These are phyloP conservation scores for Penicillium cataractarum DNA, from an alignment of 495 filamentous ascomycete genomes.

Conservation along the genomic window DNA sequence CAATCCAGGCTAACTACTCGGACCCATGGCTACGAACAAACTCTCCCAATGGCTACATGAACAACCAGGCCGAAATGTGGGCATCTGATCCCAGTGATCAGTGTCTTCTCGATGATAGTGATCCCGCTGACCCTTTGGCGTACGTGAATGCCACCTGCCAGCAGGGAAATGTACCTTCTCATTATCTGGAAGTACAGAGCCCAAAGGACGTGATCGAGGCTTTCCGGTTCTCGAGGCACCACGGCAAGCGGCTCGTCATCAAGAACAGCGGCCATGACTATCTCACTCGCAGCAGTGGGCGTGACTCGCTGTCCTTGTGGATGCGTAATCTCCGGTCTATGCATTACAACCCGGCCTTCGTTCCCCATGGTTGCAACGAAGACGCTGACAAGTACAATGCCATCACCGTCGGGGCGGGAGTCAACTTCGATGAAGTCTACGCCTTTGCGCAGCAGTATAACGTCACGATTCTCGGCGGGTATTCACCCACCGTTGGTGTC, in stretches of 20 bases:
- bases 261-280: constrained; percentile 64
- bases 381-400: neutral
- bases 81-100: constrained; percentile 39
- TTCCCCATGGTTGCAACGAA: neutral
- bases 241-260: constrained; percentile 32
- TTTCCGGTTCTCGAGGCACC: neutral
- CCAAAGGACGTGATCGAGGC: neutral
- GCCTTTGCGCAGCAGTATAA: neutral
- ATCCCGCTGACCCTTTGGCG: neutral
- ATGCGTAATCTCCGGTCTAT: constrained; percentile 53
- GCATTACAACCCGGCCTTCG: constrained; percentile 4
- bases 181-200: neutral
- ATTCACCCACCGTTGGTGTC: neutral
- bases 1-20: constrained; percentile 22
- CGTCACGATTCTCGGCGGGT: neutral
- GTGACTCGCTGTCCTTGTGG: constrained; percentile 55
- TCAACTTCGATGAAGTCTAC: neutral
- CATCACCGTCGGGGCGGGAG: neutral
- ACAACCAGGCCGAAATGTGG: constrained; percentile 44
- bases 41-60: constrained; percentile 38
- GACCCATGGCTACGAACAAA: constrained; percentile 32
- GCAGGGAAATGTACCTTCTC: neutral
- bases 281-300: constrained; percentile 54
- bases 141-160: neutral
- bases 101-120: constrained; percentile 27